Evolutionary conservation across 305 asterid species (phyloP).

Genomic region (Salvia sclarea): DNA sequence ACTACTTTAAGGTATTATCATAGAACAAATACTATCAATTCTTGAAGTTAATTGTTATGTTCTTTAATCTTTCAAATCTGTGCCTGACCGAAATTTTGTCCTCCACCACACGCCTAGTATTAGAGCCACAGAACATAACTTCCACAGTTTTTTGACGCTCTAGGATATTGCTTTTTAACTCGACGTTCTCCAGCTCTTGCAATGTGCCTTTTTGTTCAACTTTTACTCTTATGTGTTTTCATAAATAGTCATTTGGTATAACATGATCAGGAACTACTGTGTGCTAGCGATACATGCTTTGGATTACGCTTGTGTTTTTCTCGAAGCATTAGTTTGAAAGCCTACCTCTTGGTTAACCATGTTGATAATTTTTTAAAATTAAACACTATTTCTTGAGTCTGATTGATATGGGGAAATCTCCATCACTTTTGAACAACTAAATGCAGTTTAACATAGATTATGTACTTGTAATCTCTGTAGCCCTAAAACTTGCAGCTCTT

Average conservation of each 20-base stretch:
- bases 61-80: neutral
- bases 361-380: slow-evolving; percentile 8
- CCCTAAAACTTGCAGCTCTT: slow-evolving; percentile 5
- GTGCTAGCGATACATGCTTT: slow-evolving; percentile 4
- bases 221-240: neutral
- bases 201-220: slow-evolving; percentile 1
- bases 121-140: slow-evolving; percentile 11
- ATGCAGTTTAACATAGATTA: slow-evolving; percentile 14
- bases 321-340: neutral
- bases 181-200: neutral
- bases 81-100: neutral
- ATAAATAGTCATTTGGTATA: neutral
- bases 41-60: slow-evolving; percentile 4
- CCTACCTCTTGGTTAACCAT: neutral
- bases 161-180: slow-evolving; percentile 16
- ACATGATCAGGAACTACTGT: neutral
- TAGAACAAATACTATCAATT: neutral
- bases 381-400: slow-evolving; percentile 1
- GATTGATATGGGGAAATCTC: slow-evolving; percentile 12
- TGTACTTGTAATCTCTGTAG: slow-evolving; percentile 17
- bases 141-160: neutral
- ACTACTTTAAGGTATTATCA: neutral
- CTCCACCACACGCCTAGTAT: neutral
- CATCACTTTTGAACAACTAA: slow-evolving; percentile 8
- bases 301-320: slow-evolving; percentile 4